Percentiles rank a stretch among this genome's conserved stretches.
Conservation (phyloP, 805 yeast genomes). For the Candida hungchunana region DNA sequence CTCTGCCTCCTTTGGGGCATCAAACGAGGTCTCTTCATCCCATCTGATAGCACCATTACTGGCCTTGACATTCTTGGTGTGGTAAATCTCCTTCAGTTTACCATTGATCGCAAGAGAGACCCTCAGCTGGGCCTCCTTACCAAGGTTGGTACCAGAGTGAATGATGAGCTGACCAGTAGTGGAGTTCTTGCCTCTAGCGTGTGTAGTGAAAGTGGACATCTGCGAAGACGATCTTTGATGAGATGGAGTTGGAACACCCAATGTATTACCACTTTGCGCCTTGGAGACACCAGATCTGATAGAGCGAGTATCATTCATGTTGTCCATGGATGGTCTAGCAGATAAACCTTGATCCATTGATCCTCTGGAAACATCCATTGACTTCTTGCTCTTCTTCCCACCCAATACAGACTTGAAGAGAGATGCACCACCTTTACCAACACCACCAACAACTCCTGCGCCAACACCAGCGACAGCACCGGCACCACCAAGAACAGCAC, state of each 20-base stretch:
- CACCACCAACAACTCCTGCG: conserved; percentile 44
- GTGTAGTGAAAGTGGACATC: conserved; percentile 21
- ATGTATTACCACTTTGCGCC: conserved; percentile 8
- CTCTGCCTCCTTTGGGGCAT: conserved; percentile 56
- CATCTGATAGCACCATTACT: conserved; percentile 43
- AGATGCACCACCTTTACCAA: conserved; percentile 41
- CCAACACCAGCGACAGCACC: conserved; percentile 42
- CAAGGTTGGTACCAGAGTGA: conserved; percentile 42
- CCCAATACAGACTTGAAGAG: conserved; percentile 32
- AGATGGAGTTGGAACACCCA: conserved; percentile 8
- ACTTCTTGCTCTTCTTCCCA: conserved; percentile 25
- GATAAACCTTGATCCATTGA: conserved; percentile 9
- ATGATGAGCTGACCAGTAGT: conserved; percentile 48
- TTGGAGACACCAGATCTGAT: conserved; percentile 3
- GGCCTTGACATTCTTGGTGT: conserved; percentile 56
- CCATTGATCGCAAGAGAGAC: conserved; percentile 44
- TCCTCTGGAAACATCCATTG: conserved; percentile 35
- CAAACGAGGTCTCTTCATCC: conserved; percentile 66
- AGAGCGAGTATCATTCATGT: conserved; percentile 7
- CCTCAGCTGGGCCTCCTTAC: conserved; percentile 46
- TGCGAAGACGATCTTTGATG: conserved; percentile 22
- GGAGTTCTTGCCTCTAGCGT: conserved; percentile 17
- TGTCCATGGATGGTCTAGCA: conserved; percentile 8
- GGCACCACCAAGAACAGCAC: conserved; percentile 35
- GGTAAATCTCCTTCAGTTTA: conserved; percentile 51